phyloP scores from a whole-genome alignment of 768 basidiomycete species.

The Paxillus ammoniavirescens region DNA sequence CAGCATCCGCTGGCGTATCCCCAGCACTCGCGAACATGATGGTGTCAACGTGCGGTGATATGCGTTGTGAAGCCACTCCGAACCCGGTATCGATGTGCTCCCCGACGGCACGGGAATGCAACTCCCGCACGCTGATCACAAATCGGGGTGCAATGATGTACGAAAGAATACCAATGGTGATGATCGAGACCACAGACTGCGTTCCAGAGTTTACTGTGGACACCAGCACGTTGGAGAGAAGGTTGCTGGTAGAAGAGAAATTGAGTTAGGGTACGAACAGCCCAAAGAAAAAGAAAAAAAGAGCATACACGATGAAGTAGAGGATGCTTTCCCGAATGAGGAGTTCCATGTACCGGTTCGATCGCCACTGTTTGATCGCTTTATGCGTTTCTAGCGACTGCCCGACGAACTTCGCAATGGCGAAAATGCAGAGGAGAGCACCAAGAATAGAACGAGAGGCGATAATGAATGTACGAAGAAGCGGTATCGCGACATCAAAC shows the following conservation, averaged over 20 bases:
- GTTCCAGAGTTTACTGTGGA: neutral
- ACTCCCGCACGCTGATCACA: slow-evolving; percentile 15
- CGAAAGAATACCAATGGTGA: neutral
- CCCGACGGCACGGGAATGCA: neutral
- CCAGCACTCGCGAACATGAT: too few species aligned
- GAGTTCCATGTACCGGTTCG: slow-evolving; percentile 14
- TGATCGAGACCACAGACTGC: neutral
- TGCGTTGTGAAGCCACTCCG: slow-evolving; percentile 1
- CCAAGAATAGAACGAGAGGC: slow-evolving; percentile 10
- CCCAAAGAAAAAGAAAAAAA: neutral
- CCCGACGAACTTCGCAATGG: neutral
- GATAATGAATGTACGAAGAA: neutral
- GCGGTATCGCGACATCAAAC: neutral
- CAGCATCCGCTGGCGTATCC: neutral
- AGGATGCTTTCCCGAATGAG: slow-evolving; percentile 13
- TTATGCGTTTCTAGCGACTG: slow-evolving; percentile 12
- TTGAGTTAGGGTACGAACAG: too few species aligned
- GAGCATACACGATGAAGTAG: slow-evolving; percentile 18
- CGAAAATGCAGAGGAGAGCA: slow-evolving; percentile 10
- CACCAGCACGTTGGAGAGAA: too few species aligned
- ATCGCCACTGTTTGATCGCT: slow-evolving; percentile 5
- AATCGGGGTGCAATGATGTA: slow-evolving; percentile 18
- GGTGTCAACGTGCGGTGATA: too few species aligned
- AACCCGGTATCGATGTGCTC: slow-evolving; percentile 4
- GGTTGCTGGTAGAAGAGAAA: too few species aligned